These are phyloP conservation scores for Kluyveromyces sp. DNA, from an alignment of 1,139 yeast genomes.

Conservation along the genomic window DNA sequence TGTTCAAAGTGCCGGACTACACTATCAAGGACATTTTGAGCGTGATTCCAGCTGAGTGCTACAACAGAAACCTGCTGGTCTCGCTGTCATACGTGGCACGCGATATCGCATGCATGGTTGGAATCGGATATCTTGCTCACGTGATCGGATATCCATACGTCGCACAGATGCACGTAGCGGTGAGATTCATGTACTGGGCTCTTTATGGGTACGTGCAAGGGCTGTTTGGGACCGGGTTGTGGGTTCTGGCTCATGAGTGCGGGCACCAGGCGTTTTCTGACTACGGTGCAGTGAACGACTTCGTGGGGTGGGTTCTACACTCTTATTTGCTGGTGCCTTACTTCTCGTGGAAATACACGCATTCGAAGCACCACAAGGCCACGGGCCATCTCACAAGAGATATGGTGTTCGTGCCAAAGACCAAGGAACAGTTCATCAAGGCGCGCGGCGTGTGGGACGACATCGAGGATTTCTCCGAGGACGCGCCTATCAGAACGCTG, in stretches of 20 bases:
- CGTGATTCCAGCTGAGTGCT: conserved; percentile 58
- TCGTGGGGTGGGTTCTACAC: conserved; percentile 77
- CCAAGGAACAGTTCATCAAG: conserved; percentile 48
- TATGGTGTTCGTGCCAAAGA: conserved; percentile 74
- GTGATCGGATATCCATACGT: conserved; percentile 14
- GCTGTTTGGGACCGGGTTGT: conserved; percentile 67
- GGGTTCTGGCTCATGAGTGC: conserved; percentile 89
- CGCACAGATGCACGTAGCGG: conserved; percentile 10
- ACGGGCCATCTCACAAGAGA: conserved; percentile 77
- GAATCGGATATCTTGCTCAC: conserved; percentile 34
- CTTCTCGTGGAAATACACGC: conserved; percentile 80
- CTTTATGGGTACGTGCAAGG: conserved; percentile 52
- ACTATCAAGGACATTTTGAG: conserved; percentile 53
- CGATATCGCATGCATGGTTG: conserved; percentile 42
- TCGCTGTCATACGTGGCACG: conserved; percentile 53
- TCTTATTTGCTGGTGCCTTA: conserved; percentile 74
- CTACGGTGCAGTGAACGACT: conserved; percentile 59
- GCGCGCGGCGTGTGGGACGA: conserved; percentile 26
- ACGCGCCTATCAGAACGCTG: conserved; percentile 63
- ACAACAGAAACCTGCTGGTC: conserved; percentile 44
- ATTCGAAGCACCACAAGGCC: conserved; percentile 81
- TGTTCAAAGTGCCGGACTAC: conserved; percentile 55
- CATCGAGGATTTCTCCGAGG: conserved; percentile 58
- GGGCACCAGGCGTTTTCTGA: conserved; percentile 84
- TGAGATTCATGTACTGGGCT: conserved; percentile 54